Evolutionary conservation across 2,329 filamentous ascomycete species (phyloP), one percentile per base, ranked within the genome.

Genomic region (Simplicillium aogashimaense): DNA sequence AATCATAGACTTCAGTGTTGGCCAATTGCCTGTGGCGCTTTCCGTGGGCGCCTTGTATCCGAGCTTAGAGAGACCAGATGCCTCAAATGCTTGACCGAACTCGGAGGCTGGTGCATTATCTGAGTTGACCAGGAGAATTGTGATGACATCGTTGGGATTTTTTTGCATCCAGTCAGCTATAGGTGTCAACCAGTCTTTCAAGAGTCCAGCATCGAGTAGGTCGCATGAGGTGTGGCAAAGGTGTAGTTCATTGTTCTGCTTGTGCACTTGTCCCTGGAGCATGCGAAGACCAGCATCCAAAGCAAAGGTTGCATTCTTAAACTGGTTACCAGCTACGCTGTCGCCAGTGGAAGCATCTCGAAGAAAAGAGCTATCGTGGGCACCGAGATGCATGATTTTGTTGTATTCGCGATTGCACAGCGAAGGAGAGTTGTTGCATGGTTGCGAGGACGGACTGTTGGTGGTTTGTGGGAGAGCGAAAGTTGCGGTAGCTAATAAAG

Each of bases 381-480:
- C 83, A 16, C 84, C 84, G 53, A 90, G 75, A 57, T 89, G 74
- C 3, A 85, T 89, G 50, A 92, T 74, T 49, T 83, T 77, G 63
- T 78, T 80, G 66, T 92, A 92, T 14, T 74, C 64, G 47, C 76
- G 76, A 45, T 64, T 66, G 67, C 86, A 92, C 32, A 92, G 73
- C 34, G 70, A 64, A 0, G 84, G 83, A 1, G 83, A 87, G 67
- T 90, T 90, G 65, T 92, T 92, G 73, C 86, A 92, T 28, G 79
- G 76, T 13, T 52, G 53, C 16, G 54, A 49, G 5, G 45, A 39
- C 13, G 49, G 6, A 12, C 6, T 5, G 12, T 13, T 32, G 15
- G 37, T 40, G 36, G 28, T 30, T 29, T 35, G 28, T 34, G 31
- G 7, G 9, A 11, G 12, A 29, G 33, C 33, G 37, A 43, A 25